Conservation (phyloP, 164 flowering plant species). For the Warburgia ugandensis region DNA sequence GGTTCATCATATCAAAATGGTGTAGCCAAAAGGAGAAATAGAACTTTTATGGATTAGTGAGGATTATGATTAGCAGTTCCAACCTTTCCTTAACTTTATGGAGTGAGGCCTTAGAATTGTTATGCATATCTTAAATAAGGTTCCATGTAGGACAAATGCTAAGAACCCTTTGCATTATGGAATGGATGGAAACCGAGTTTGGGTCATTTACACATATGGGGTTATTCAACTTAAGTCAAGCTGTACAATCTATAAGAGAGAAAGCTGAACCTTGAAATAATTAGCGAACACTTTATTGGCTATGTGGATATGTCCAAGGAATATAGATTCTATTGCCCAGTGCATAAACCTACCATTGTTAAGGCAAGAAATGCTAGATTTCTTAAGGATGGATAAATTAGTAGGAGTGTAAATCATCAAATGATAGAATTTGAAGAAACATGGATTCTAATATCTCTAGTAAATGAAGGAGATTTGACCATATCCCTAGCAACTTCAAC, state of each 20-base stretch:
- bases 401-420: too few relatives aligned
- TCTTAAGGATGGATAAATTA: too few relatives aligned
- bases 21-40: too few relatives aligned
- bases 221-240: background rate
- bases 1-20: background rate
- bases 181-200: conserved; percentile 1
- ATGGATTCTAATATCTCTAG: background rate
- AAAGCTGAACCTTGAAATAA: background rate
- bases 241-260: background rate
- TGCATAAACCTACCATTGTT: background rate
- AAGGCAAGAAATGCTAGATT: too few relatives aligned
- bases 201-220: conserved; percentile 1
- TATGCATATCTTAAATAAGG: too few relatives aligned
- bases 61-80: too few relatives aligned
- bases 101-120: too few relatives aligned
- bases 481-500: background rate
- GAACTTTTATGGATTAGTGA: too few relatives aligned
- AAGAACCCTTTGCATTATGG: too few relatives aligned
- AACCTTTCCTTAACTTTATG: background rate
- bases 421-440: too few relatives aligned
- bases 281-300: background rate
- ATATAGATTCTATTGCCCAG: background rate
- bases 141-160: too few relatives aligned
- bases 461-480: background rate
- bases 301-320: background rate